Conservation (phyloP, 106 monocot genomes). For the Cymbidium sinense region DNA sequence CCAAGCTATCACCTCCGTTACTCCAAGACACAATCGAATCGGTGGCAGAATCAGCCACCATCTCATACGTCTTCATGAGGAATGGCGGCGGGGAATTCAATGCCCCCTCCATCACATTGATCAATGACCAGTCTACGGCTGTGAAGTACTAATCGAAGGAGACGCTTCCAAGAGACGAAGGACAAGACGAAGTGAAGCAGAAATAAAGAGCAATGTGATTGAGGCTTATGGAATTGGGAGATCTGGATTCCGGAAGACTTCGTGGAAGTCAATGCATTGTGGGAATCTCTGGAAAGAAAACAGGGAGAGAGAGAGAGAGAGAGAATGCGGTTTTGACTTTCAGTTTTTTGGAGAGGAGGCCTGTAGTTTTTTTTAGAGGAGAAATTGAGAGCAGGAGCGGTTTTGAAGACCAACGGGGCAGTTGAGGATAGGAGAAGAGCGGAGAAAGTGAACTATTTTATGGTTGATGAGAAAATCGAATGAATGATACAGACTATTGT, state of each 20-base stretch:
- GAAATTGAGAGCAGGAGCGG: too few species aligned
- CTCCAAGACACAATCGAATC: slow-evolving; percentile 45
- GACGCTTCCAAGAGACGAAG: too few species aligned
- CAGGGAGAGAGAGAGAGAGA: neutral
- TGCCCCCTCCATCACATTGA: slow-evolving; percentile 14
- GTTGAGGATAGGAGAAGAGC: too few species aligned
- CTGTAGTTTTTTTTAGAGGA: too few species aligned
- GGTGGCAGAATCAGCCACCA: too few species aligned
- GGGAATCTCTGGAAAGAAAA: neutral
- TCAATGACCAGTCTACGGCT: neutral
- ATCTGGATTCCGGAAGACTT: neutral
- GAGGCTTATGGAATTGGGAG: neutral
- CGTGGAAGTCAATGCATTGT: too few species aligned
- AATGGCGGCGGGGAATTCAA: slow-evolving; percentile 43
- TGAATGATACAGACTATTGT: too few species aligned
- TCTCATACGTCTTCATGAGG: slow-evolving; percentile 44
- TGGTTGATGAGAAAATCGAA: too few species aligned
- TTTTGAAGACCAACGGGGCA: too few species aligned
- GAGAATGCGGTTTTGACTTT: too few species aligned
- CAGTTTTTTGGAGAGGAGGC: too few species aligned
- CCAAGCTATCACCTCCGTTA: slow-evolving; percentile 28
- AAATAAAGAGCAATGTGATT: neutral
- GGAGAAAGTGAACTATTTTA: too few species aligned
- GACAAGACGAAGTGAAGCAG: neutral
- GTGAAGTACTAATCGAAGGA: neutral